Percentiles rank a stretch among this genome's conserved stretches.
phyloP scores from a whole-genome alignment of 768 basidiomycete genomes.

The Chalciporus piperatus region DNA sequence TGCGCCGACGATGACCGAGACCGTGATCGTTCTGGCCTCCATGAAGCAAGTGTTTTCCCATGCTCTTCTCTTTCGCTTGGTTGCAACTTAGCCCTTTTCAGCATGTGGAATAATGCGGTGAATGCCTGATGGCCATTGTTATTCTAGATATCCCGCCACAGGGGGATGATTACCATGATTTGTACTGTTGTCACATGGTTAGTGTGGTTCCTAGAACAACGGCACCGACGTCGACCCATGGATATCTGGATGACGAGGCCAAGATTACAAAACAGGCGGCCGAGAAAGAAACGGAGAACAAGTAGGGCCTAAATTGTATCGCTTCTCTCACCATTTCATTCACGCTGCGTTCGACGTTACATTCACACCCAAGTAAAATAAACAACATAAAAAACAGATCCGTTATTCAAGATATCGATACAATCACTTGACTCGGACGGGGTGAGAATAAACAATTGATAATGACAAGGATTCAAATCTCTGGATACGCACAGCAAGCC shows the following conservation, averaged over 20 bases:
- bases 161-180: slow-evolving; percentile 69
- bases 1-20: slow-evolving; percentile 70
- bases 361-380: too few relatives aligned
- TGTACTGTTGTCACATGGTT: slow-evolving; percentile 56
- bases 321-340: too few relatives aligned
- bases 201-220: slow-evolving; percentile 53
- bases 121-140: slow-evolving; percentile 72
- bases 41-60: slow-evolving; percentile 57
- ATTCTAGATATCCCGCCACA: slow-evolving; percentile 71
- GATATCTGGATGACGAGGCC: not conserved
- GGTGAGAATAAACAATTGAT: not conserved
- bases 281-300: not conserved
- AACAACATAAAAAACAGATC: not conserved
- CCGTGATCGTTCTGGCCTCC: slow-evolving; percentile 63
- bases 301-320: too few relatives aligned
- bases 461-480: slow-evolving; percentile 2
- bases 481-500: slow-evolving; percentile 19
- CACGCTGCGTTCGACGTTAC: too few relatives aligned
- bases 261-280: not conserved
- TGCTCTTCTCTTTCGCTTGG: not conserved
- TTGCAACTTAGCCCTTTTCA: slow-evolving; percentile 17
- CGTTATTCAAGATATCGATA: slow-evolving; percentile 11
- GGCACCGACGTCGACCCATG: slow-evolving; percentile 26
- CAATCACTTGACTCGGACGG: slow-evolving; percentile 7
- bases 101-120: slow-evolving; percentile 68